These are phyloP conservation scores for Gonium pectorale DNA, from an alignment of 139 green algal species.

Conservation along the genomic window DNA sequence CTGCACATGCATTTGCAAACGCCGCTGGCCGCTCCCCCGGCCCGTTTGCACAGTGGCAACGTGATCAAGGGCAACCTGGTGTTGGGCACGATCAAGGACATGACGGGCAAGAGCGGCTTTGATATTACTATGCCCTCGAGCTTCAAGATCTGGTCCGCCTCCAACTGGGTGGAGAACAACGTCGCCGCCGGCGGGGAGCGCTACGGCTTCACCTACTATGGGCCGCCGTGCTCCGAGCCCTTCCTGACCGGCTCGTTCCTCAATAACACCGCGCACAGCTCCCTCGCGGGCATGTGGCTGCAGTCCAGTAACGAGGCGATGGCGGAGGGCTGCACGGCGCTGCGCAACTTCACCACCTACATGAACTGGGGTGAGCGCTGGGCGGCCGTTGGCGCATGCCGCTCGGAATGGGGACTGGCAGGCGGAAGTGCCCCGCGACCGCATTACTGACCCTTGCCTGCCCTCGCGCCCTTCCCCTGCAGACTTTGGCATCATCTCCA, in stretches of 20 bases:
- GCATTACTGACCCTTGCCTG: too few species aligned
- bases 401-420: too few species aligned
- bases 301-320: neutral
- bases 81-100: constrained; percentile 57
- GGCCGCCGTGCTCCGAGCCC: constrained; percentile 8
- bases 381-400: too few species aligned
- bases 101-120: constrained; percentile 29
- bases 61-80: constrained; percentile 53
- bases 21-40: too few species aligned
- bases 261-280: constrained; percentile 61
- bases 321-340: constrained; percentile 44
- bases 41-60: constrained; percentile 32
- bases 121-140: constrained; percentile 5
- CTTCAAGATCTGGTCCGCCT: constrained; percentile 18
- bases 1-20: too few species aligned
- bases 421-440: too few species aligned
- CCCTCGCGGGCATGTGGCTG: constrained; percentile 52
- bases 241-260: constrained; percentile 25
- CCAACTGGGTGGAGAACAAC: constrained; percentile 61
- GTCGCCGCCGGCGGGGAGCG: constrained; percentile 66
- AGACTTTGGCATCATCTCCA: constrained; percentile 71
- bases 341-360: constrained; percentile 60
- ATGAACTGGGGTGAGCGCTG: constrained; percentile 61
- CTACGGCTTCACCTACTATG: constrained; percentile 54
- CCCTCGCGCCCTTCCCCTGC: too few species aligned